Evolutionary conservation across 1,284 basidiomycete genomes (phyloP).

Genomic region (Agroathelia rolfsii): DNA sequence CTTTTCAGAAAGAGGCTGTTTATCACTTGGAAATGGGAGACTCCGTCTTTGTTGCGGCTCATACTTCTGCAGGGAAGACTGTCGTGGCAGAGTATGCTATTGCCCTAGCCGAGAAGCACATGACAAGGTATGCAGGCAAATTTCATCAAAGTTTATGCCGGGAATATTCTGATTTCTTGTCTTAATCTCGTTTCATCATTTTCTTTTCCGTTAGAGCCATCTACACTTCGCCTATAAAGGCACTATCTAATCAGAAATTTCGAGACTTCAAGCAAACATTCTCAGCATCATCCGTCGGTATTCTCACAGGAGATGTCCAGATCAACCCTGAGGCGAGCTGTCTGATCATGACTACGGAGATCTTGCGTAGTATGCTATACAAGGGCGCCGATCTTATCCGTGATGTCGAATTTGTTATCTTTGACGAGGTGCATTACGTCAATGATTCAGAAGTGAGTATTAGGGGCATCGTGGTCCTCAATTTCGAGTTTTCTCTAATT

Average conservation of each 20-base stretch:
- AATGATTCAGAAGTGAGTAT: constrained; percentile 91
- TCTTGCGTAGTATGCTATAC: constrained; percentile 96
- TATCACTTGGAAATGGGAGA: constrained; percentile 97
- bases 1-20: constrained; percentile 95
- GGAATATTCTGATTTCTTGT: constrained; percentile 8
- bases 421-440: constrained; percentile 99
- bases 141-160: too few relatives aligned
- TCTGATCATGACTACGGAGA: constrained; percentile 99
- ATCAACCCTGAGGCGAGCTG: constrained; percentile 98
- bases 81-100: constrained; percentile 99
- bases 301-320: constrained; percentile 97
- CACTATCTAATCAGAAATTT: constrained; percentile 98
- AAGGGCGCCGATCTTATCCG: constrained; percentile 97
- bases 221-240: constrained; percentile 98
- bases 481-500: not conserved
- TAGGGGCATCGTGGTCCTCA: too few relatives aligned
- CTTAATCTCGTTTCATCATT: constrained; percentile 8
- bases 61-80: constrained; percentile 99
- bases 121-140: constrained; percentile 93
- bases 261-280: constrained; percentile 98
- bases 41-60: constrained; percentile 97
- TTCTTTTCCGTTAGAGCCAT: constrained; percentile 60
- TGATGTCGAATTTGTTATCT: constrained; percentile 99
- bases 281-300: constrained; percentile 86
- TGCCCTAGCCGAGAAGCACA: constrained; percentile 91